A percentile compares a stretch with the other conserved stretches of the same genome.
phyloP scores from a whole-genome alignment of 257 asterid species.

The Gentiana macrophylla region DNA sequence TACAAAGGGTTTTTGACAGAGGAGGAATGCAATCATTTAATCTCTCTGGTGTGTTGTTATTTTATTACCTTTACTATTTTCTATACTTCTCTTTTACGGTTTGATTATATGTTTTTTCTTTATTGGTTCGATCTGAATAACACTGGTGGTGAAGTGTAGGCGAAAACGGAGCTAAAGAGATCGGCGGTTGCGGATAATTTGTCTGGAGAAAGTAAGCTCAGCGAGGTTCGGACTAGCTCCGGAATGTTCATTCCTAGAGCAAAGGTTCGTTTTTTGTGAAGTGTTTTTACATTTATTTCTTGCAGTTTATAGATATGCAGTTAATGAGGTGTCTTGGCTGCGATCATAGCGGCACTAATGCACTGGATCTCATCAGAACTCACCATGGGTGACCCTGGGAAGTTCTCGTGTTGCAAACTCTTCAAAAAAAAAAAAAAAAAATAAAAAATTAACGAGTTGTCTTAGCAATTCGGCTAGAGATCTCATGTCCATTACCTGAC shows the following conservation, averaged over 20 bases:
- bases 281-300: background rate
- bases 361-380: no score
- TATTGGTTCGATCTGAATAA: conserved; percentile 1
- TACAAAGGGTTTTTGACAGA: conserved; percentile 85
- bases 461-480: no score
- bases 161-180: conserved; percentile 83
- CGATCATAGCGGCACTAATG: background rate
- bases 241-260: conserved; percentile 82
- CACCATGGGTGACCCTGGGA: no score
- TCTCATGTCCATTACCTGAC: no score
- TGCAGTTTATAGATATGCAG: no score
- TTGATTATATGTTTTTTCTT: background rate
- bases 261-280: conserved; percentile 42
- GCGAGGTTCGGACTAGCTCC: conserved; percentile 92
- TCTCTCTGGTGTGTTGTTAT: conserved; percentile 58
- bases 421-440: no score
- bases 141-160: conserved; percentile 24
- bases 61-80: no score
- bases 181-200: conserved; percentile 79
- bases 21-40: conserved; percentile 81
- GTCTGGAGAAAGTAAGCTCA: conserved; percentile 65
- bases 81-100: background rate
- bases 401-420: no score
- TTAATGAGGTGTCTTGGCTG: background rate
- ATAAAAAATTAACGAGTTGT: no score